A percentile compares a stretch with the other conserved stretches of the same genome.
Evolutionary conservation across 2,329 filamentous ascomycete genomes (phyloP).

Genomic region (Aspergillus clavatus): DNA sequence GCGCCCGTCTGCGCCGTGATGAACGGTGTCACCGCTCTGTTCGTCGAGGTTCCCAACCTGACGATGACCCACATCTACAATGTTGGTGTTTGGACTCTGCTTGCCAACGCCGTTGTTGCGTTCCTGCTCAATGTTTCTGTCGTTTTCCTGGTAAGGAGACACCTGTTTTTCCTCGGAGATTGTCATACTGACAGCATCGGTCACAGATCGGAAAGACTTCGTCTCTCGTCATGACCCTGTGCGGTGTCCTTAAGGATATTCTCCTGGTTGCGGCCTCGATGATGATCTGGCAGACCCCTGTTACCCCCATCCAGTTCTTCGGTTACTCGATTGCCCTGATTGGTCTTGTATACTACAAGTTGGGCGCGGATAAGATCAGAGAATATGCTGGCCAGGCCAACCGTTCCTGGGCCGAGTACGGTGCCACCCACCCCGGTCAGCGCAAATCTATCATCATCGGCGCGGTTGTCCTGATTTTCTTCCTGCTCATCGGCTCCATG

Average conservation of each 20-base stretch:
- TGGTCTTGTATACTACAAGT: conserved; percentile 65
- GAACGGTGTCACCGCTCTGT: conserved; percentile 66
- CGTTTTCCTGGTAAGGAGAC: conserved; percentile 69
- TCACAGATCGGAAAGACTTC: conserved; percentile 80
- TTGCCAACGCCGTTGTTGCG: conserved; percentile 71
- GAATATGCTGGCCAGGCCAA: conserved; percentile 67
- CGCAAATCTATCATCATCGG: conserved; percentile 72
- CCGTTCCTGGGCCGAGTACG: conserved; percentile 83
- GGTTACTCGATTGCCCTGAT: conserved; percentile 70
- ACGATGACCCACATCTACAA: conserved; percentile 61
- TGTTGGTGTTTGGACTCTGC: conserved; percentile 61
- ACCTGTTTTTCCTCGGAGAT: neutral
- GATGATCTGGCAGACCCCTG: conserved; percentile 69
- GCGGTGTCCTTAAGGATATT: conserved; percentile 83
- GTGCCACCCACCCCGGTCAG: conserved; percentile 67
- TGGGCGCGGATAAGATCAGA: conserved; percentile 73
- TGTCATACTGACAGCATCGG: neutral
- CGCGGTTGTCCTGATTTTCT: conserved; percentile 60
- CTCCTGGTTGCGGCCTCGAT: conserved; percentile 73
- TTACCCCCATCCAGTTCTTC: conserved; percentile 66
- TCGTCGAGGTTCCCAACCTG: conserved; percentile 65
- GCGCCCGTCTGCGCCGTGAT: conserved; percentile 77
- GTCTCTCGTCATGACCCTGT: conserved; percentile 77
- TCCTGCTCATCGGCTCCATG: conserved; percentile 61
- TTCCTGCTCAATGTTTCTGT: conserved; percentile 79